These are phyloP conservation scores for Myriosclerotinia scirpicola DNA, from an alignment of 2,329 filamentous ascomycete species.

Conservation along the genomic window DNA sequence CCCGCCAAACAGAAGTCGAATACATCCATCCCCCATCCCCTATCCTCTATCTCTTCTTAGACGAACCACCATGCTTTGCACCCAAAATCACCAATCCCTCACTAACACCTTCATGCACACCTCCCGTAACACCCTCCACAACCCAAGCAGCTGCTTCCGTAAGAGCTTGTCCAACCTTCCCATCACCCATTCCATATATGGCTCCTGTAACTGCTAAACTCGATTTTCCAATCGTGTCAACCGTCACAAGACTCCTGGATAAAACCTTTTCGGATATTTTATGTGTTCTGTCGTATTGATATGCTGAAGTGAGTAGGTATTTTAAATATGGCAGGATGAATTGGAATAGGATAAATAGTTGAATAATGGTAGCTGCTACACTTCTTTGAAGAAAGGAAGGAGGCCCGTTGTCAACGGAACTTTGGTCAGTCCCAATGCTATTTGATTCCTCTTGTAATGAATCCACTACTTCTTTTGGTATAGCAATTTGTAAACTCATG, in stretches of 20 bases:
- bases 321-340: conserved; percentile 62
- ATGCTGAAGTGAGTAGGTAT: conserved; percentile 53
- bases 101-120: conserved; percentile 63
- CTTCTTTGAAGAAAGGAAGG: conserved; percentile 57
- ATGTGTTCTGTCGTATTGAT: conserved; percentile 65
- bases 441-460: conserved; percentile 28
- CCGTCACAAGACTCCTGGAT: conserved; percentile 51
- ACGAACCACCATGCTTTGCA: conserved; percentile 19
- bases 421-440: not conserved
- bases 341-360: conserved; percentile 59
- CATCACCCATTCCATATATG: conserved; percentile 62
- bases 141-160: conserved; percentile 59
- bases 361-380: conserved; percentile 56
- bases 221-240: conserved; percentile 53
- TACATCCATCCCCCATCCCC: not conserved
- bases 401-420: conserved; percentile 34
- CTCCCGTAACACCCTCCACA: conserved; percentile 62
- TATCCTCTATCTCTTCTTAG: conserved; percentile 17
- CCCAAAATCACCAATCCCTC: conserved; percentile 53
- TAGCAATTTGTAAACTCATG: conserved; percentile 51
- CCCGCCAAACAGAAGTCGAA: conserved; percentile 16
- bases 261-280: conserved; percentile 61
- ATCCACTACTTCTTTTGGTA: conserved; percentile 45
- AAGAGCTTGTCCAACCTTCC: conserved; percentile 60
- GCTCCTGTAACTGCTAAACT: conserved; percentile 54